Conservation (phyloP, 2,329 filamentous ascomycete species). For the Aaosphaeria arxii region DNA sequence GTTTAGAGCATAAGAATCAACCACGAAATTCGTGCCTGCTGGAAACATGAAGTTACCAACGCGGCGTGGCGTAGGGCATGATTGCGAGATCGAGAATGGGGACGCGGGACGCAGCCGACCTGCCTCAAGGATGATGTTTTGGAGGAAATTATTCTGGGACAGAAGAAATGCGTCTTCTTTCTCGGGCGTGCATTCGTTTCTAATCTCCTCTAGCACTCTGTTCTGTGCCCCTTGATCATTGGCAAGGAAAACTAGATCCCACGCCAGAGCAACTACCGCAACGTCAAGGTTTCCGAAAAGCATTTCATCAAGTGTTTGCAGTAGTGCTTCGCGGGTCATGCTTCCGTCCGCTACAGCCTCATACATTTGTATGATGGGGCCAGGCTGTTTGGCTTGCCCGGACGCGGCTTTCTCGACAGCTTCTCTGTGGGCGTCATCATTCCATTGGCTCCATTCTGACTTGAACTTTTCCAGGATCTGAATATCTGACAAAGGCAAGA, state of each 20-base stretch:
- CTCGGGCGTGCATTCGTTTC: neutral
- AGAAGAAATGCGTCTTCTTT: slow-evolving; percentile 4
- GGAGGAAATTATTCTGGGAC: neutral
- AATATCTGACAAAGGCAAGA: slow-evolving; percentile 25
- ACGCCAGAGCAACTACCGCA: slow-evolving; percentile 42
- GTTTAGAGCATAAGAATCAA: slow-evolving; percentile 45
- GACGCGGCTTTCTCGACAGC: slow-evolving; percentile 2
- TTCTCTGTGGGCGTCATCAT: slow-evolving; percentile 16
- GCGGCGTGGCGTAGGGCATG: slow-evolving; percentile 32
- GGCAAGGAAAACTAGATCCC: slow-evolving; percentile 45
- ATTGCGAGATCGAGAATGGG: slow-evolving; percentile 43
- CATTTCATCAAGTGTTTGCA: slow-evolving; percentile 47
- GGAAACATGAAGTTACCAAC: slow-evolving; percentile 27
- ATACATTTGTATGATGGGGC: slow-evolving; percentile 13
- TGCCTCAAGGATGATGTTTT: slow-evolving; percentile 31
- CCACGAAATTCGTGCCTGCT: slow-evolving; percentile 38
- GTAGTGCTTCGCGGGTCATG: slow-evolving; percentile 18
- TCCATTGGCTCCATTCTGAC: slow-evolving; percentile 25
- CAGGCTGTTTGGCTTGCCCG: neutral
- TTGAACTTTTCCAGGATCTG: slow-evolving; percentile 14
- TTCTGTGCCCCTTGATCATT: slow-evolving; percentile 31
- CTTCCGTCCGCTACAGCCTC: slow-evolving; percentile 2
- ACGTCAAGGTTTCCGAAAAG: slow-evolving; percentile 50
- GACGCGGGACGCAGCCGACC: slow-evolving; percentile 38
- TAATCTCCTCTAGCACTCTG: slow-evolving; percentile 23